phyloP scores from a whole-genome alignment of 768 basidiomycete genomes.

The Boletellus ananiceps region DNA sequence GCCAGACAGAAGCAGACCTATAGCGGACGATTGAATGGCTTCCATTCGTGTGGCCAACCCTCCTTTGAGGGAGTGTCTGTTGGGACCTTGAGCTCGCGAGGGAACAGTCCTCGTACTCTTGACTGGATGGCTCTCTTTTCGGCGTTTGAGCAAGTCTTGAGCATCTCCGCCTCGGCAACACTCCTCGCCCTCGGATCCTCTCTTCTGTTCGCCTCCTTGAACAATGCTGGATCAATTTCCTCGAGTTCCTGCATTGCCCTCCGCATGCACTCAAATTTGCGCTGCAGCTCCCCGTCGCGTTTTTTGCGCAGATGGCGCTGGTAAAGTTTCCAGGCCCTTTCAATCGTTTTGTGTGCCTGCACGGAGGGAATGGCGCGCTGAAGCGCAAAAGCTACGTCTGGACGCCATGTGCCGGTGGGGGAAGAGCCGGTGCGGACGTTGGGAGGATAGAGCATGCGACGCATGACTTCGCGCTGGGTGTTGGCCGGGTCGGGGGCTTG shows the following conservation, averaged over 20 bases:
- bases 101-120: conserved; percentile 76
- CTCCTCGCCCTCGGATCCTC: conserved; percentile 70
- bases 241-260: conserved; percentile 81
- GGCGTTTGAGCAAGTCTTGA: conserved; percentile 57
- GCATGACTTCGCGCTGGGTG: conserved; percentile 67
- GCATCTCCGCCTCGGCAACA: conserved; percentile 49
- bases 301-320: conserved; percentile 67
- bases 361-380: conserved; percentile 81
- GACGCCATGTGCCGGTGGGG: conserved; percentile 81
- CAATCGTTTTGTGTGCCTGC: conserved; percentile 89
- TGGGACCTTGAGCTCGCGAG: conserved; percentile 81
- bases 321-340: conserved; percentile 85
- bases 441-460: conserved; percentile 74
- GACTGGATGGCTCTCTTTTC: conserved; percentile 73
- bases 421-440: conserved; percentile 66
- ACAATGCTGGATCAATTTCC: conserved; percentile 45
- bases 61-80: conserved; percentile 76
- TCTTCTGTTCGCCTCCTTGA: conserved; percentile 65
- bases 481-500: conserved; percentile 37
- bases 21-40: conserved; percentile 53
- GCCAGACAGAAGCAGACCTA: conserved; percentile 13
- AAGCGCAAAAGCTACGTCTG: conserved; percentile 70
- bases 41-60: conserved; percentile 90
- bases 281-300: conserved; percentile 60
- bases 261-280: conserved; percentile 80